Base-by-base conservation (phyloP, 2,329 filamentous ascomycete genomes). In the Metarhizium album region DNA sequence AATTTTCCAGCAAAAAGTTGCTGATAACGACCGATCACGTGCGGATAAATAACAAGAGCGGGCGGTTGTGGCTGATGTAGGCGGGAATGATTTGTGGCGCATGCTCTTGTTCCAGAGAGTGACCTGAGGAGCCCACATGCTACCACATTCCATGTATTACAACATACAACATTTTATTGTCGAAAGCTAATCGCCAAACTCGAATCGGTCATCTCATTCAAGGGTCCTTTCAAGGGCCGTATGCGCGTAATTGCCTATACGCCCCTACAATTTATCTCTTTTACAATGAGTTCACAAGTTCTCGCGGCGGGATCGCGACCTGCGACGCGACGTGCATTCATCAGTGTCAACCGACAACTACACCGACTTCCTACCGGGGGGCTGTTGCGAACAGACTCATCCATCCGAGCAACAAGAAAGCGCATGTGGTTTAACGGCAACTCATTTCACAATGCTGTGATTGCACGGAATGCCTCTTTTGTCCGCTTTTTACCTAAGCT, bases 371-470 rank as follows among this genome's bases (percentile, higher is more conserved):
- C 83, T 33, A 80, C 82, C 14, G 83, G 84, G 50, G 85, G 86
- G 24, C 76, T 90, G 35, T 74, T 88, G 53, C 76, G 82, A 59
- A 75, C 82, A 57, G 79, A 87, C 69, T 75, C 78, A 54, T 73
- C 78, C 59, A 73, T 82, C 59, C 77, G 82, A 61, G 71, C 77
- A 63, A 73, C 80, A 62, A 71, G 79, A 65, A 74, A 77, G 50
- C 79, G 84, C 54, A 76, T 83, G 66, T 93, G 87, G 84, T 84
- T 87, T n/a, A 74, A 83, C 13, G 86, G 86, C 47, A 93, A 88
- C 62, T 79, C 84, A 22, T 88, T 95, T 59, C 90, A 95, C 68
- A 94, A 95, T 73, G 78, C 79, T 37, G 81, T 84, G 45, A 72
- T 74, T 46, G 74, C 76, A 9, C 76, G 82, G 51, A 84, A 83